A percentile compares a stretch with the other conserved stretches of the same genome.
Conservation (phyloP, 2,329 filamentous ascomycete genomes). For the Nannizziopsis arthrosporioides region DNA sequence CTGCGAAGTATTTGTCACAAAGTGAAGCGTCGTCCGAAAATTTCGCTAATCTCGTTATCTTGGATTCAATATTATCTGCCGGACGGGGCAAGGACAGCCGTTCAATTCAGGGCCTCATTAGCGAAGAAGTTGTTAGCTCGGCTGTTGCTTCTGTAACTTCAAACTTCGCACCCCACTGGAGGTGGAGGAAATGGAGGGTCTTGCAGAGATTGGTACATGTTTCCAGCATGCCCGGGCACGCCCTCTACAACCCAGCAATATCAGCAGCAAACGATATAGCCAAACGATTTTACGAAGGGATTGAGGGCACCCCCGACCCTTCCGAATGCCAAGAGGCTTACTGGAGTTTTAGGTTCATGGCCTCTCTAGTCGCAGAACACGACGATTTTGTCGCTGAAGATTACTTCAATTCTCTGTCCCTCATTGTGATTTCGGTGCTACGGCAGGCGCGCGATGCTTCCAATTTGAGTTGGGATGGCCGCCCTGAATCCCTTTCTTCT, state of each 20-base stretch:
- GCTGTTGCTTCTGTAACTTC: constrained; percentile 22
- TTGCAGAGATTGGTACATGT: constrained; percentile 25
- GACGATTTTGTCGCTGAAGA: constrained; percentile 14
- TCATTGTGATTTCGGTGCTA: constrained; percentile 1
- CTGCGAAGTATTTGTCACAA: neutral
- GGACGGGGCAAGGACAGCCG: constrained; percentile 18
- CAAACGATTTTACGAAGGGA: constrained; percentile 22
- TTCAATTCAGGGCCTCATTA: neutral
- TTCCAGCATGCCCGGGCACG: constrained; percentile 17
- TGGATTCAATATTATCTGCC: constrained; percentile 27
- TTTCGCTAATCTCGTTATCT: constrained; percentile 28
- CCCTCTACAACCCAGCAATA: constrained; percentile 19
- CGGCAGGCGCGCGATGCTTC: constrained; percentile 21
- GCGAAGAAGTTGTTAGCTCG: constrained; percentile 4
- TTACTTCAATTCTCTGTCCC: constrained; percentile 19
- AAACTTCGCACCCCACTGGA: constrained; percentile 26
- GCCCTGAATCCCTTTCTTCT: constrained; percentile 26
- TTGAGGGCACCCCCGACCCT: constrained; percentile 10
- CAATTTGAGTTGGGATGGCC: constrained; percentile 29
- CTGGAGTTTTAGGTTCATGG: constrained; percentile 28
- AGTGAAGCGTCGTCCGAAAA: constrained; percentile 17
- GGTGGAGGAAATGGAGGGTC: constrained; percentile 34
- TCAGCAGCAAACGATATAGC: constrained; percentile 23
- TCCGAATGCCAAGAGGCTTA: constrained; percentile 26
- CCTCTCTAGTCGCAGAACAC: constrained; percentile 20